phyloP scores from a whole-genome alignment of 106 monocot species.

The Agapanthus africanus region DNA sequence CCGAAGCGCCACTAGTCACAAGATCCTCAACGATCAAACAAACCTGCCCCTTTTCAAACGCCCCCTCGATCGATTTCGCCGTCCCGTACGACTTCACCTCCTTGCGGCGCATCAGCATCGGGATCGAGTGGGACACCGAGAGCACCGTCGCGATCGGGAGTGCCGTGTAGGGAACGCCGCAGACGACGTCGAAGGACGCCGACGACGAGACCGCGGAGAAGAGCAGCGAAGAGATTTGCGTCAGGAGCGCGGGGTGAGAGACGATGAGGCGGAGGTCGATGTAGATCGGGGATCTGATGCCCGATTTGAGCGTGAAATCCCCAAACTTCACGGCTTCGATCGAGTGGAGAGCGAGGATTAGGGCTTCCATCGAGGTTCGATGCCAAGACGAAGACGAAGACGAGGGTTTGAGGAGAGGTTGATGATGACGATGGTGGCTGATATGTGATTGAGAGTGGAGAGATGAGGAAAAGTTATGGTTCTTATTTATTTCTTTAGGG shows the following conservation, averaged over 20 bases:
- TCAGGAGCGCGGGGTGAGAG: constrained; percentile 52
- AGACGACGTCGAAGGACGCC: constrained; percentile 58
- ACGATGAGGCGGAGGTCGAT: constrained; percentile 91
- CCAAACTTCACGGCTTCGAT: constrained; percentile 87
- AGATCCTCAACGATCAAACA: constrained; percentile 86
- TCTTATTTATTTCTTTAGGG: too few relatives aligned
- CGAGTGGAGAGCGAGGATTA: constrained; percentile 68
- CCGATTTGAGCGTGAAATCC: constrained; percentile 84
- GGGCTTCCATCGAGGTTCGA: constrained; percentile 31
- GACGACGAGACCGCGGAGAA: constrained; percentile 28
- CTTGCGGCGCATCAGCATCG: constrained; percentile 98
- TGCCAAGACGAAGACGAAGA: too few relatives aligned
- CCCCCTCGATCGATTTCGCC: constrained; percentile 66
- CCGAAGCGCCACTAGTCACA: constrained; percentile 92
- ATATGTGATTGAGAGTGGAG: too few relatives aligned
- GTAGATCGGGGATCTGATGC: constrained; percentile 91
- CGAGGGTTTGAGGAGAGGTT: too few relatives aligned
- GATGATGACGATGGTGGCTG: too few relatives aligned
- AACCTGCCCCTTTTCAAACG: constrained; percentile 43
- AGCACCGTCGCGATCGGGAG: constrained; percentile 87
- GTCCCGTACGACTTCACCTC: constrained; percentile 87
- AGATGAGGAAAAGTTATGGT: too few relatives aligned
- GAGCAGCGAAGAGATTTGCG: constrained; percentile 30
- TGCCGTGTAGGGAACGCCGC: constrained; percentile 97
- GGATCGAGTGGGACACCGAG: constrained; percentile 51